Evolutionary conservation across 352 stramenopile genomes (phyloP).

Genomic region (Poterioochromonas sp.): DNA sequence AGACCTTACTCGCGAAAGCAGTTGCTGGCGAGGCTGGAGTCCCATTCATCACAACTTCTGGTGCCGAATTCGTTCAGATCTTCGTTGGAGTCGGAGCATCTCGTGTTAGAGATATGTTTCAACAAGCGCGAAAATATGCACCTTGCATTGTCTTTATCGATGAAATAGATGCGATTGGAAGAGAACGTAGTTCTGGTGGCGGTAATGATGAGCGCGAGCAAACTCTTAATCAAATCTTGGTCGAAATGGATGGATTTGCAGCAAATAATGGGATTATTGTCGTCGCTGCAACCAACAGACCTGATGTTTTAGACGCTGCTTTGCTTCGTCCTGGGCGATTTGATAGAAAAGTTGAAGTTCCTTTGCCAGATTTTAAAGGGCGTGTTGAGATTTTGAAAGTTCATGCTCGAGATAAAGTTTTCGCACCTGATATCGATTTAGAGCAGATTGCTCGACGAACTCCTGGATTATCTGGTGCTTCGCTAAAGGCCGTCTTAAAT

Average conservation of each 20-base stretch:
- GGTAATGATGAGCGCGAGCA: slow-evolving; percentile 95
- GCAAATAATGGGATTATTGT: slow-evolving; percentile 98
- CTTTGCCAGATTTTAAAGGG: slow-evolving; percentile 92
- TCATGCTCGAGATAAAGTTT: slow-evolving; percentile 71
- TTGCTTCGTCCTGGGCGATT: slow-evolving; percentile 90
- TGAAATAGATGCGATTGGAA: slow-evolving; percentile 95
- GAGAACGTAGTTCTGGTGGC: slow-evolving; percentile 56
- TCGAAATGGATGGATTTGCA: slow-evolving; percentile 97
- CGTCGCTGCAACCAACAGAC: slow-evolving; percentile 93
- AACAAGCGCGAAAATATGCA: slow-evolving; percentile 97
- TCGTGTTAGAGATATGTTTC: slow-evolving; percentile 99
- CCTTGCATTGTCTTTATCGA: slow-evolving; percentile 99
- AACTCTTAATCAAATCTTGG: slow-evolving; percentile 99
- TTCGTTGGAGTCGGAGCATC: slow-evolving; percentile 97
- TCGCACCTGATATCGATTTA: slow-evolving; percentile 62
- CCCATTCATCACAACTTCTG: slow-evolving; percentile 98
- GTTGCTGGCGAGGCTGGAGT: slow-evolving; percentile 97
- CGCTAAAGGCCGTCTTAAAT: slow-evolving; percentile 69
- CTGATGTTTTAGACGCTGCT: slow-evolving; percentile 89
- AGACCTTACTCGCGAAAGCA: slow-evolving; percentile 96
- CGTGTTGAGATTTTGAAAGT: slow-evolving; percentile 98
- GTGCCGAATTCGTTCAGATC: slow-evolving; percentile 97
- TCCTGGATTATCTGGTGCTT: slow-evolving; percentile 64
- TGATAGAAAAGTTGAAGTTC: slow-evolving; percentile 99
- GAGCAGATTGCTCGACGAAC: slow-evolving; percentile 58